phyloP scores from a whole-genome alignment of 208 protist genomes.

The Leishmania tarentolae region DNA sequence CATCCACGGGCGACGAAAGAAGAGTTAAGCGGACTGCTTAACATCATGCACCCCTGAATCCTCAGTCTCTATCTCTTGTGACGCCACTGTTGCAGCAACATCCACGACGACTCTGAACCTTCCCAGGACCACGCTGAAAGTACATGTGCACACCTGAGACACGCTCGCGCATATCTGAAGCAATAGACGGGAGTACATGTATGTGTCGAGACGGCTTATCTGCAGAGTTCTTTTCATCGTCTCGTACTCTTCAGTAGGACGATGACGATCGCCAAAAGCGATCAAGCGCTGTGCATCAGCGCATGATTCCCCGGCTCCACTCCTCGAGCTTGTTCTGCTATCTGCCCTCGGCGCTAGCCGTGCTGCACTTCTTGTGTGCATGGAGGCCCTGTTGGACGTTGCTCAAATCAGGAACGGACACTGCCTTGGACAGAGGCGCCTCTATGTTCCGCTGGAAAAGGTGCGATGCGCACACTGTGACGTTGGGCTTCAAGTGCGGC shows the following conservation, averaged over 20 bases:
- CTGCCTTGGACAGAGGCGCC: conserved; percentile 19
- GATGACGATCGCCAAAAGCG: not conserved
- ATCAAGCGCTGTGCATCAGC: conserved; percentile 18
- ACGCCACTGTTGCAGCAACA: not conserved
- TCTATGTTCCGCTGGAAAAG: conserved; percentile 47
- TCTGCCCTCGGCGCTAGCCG: conserved; percentile 20
- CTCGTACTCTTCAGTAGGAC: not conserved
- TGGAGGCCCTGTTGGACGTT: conserved; percentile 45
- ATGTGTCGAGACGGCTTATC: not conserved
- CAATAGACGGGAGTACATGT: not conserved
- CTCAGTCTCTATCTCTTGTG: not conserved
- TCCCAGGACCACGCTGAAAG: no score
- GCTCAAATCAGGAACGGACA: conserved; percentile 25
- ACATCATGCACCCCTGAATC: not conserved
- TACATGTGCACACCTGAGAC: not conserved
- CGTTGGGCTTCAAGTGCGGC: conserved; percentile 28
- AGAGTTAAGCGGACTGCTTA: not conserved
- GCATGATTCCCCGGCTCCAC: conserved; percentile 16
- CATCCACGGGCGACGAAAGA: not conserved
- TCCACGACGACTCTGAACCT: no score
- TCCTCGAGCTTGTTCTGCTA: conserved; percentile 23
- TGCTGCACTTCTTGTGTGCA: conserved; percentile 33
- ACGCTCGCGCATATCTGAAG: not conserved
- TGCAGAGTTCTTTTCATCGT: not conserved
- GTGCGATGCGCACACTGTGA: conserved; percentile 27